phyloP scores from a whole-genome alignment of 306 rosid genomes.

The Lablab purpureus region DNA sequence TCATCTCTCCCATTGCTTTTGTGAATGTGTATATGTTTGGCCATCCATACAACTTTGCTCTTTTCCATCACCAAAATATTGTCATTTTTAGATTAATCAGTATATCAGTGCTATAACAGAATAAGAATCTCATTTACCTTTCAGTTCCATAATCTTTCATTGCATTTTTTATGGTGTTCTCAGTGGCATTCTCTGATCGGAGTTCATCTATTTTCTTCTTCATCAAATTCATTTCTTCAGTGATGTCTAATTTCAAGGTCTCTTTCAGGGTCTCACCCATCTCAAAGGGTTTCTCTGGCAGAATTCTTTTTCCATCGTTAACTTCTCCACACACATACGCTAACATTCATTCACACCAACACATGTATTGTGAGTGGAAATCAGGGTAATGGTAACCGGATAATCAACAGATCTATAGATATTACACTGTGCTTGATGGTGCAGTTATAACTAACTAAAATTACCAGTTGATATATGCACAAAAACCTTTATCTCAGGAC shows the following conservation, averaged over 20 bases:
- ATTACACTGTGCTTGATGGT: too few species aligned
- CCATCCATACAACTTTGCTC: too few species aligned
- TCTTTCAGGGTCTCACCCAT: slow-evolving; percentile 41
- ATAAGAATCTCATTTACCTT: slow-evolving; percentile 43
- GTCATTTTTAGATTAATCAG: not conserved
- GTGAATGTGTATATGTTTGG: too few species aligned
- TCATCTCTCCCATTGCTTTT: too few species aligned
- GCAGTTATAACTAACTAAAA: not conserved
- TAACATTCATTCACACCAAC: not conserved
- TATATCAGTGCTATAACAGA: not conserved
- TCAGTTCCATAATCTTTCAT: slow-evolving; percentile 54
- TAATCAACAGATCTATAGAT: too few species aligned
- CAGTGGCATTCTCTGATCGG: slow-evolving; percentile 11
- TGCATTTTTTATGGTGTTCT: slow-evolving; percentile 11
- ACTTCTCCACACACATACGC: slow-evolving; percentile 60
- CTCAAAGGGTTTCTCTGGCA: slow-evolving; percentile 41
- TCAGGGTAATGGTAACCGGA: not conserved
- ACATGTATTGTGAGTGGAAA: not conserved
- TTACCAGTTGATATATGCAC: slow-evolving; percentile 61
- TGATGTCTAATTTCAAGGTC: slow-evolving; percentile 36
- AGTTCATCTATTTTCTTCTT: slow-evolving; percentile 36
- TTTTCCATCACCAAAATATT: too few species aligned
- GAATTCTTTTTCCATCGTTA: not conserved
- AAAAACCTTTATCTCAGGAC: slow-evolving; percentile 37
- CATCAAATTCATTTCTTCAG: slow-evolving; percentile 7